These are phyloP conservation scores for Magnaporthiopsis poae DNA, from an alignment of 2,329 filamentous ascomycete species.

Conservation along the genomic window DNA sequence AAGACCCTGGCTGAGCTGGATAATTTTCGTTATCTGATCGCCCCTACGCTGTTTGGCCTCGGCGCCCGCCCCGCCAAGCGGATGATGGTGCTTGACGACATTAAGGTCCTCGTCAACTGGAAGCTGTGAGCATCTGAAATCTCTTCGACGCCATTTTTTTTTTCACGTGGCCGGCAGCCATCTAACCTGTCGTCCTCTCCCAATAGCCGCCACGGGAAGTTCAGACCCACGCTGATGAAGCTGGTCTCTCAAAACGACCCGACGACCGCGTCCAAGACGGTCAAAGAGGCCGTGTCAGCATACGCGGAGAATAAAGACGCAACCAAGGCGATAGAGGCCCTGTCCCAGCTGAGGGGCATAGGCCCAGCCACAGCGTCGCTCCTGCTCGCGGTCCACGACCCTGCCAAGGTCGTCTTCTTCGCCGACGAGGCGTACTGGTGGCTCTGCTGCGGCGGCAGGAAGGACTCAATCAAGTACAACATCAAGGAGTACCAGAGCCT, in stretches of 20 bases:
- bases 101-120: conserved; percentile 57
- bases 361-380: conserved; percentile 73
- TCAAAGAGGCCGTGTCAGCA: conserved; percentile 38
- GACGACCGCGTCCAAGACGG: conserved; percentile 34
- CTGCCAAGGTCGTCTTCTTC: conserved; percentile 58
- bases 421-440: conserved; percentile 71
- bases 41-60: conserved; percentile 36
- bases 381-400: conserved; percentile 55
- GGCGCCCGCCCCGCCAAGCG: conserved; percentile 19
- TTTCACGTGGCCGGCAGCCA: not conserved
- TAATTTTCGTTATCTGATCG: conserved; percentile 45
- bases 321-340: conserved; percentile 36
- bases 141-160: no score
- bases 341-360: conserved; percentile 60
- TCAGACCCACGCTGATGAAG: conserved; percentile 50
- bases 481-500: conserved; percentile 57
- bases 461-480: conserved; percentile 56
- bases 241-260: conserved; percentile 52
- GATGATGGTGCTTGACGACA: conserved; percentile 50
- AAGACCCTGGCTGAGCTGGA: conserved; percentile 49
- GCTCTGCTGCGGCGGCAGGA: conserved; percentile 47
- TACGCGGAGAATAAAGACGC: conserved; percentile 25
- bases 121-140: conserved; percentile 47
- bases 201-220: conserved; percentile 49
- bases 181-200: not conserved